These are phyloP conservation scores for Striga asiatica DNA, from an alignment of 257 asterid species.

Conservation along the genomic window DNA sequence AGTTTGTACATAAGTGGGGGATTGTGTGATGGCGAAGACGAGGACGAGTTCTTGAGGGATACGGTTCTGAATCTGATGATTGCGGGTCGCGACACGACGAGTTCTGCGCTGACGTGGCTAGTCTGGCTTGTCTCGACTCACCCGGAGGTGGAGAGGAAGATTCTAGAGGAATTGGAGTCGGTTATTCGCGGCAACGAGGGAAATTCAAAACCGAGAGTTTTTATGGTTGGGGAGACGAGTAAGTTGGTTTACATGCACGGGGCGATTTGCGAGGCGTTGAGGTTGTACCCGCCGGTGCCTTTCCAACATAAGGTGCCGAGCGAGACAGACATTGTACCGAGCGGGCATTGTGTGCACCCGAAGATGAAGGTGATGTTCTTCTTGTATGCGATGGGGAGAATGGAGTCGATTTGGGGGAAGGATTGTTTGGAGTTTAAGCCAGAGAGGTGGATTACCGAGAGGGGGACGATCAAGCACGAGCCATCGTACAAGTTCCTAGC, in stretches of 20 bases:
- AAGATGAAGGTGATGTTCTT: constrained; percentile 38
- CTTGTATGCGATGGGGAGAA: constrained; percentile 54
- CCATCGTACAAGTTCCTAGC: constrained; percentile 67
- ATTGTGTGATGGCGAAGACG: constrained; percentile 20
- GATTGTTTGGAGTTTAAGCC: constrained; percentile 47
- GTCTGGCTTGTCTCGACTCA: constrained; percentile 41
- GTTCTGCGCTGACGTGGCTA: constrained; percentile 53
- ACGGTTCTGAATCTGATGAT: constrained; percentile 39
- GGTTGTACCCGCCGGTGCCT: constrained; percentile 55
- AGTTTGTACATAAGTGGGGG: constrained; percentile 25
- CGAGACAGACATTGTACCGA: constrained; percentile 30
- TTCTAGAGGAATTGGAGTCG: constrained; percentile 29
- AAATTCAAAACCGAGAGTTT: constrained; percentile 15
- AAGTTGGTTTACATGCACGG: constrained; percentile 38
- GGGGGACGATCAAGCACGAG: constrained; percentile 44
- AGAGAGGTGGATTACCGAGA: constrained; percentile 45
- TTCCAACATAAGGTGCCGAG: constrained; percentile 51
- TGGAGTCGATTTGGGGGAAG: constrained; percentile 43
- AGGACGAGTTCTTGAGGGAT: constrained; percentile 43
- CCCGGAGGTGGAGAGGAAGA: constrained; percentile 21
- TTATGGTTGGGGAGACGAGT: constrained; percentile 17
- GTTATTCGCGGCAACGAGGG: neutral
- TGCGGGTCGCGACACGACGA: constrained; percentile 51
- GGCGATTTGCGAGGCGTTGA: constrained; percentile 38
- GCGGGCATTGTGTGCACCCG: constrained; percentile 41